Percentiles rank a stretch among this genome's conserved stretches.
phyloP scores from a whole-genome alignment of 495 filamentous ascomycete species.

The Aspergillus affinis region DNA sequence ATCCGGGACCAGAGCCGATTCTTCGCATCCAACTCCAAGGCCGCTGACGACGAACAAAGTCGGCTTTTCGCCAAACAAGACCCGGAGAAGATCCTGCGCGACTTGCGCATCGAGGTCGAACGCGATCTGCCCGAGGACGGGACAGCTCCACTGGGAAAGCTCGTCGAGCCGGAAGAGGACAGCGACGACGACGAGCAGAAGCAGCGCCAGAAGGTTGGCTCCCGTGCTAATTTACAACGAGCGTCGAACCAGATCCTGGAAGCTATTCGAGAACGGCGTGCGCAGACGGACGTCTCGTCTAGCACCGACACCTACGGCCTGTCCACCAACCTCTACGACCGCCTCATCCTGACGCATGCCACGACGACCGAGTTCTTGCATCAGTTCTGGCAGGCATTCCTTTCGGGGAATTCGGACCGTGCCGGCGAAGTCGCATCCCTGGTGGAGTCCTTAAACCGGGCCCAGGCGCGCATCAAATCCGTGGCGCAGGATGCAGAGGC shows the following conservation, averaged over 20 bases:
- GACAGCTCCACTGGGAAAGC: slow-evolving; percentile 44
- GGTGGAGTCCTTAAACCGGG: slow-evolving; percentile 72
- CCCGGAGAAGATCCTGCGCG: slow-evolving; percentile 62
- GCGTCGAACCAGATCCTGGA: slow-evolving; percentile 45
- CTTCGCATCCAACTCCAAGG: slow-evolving; percentile 65
- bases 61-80: slow-evolving; percentile 62
- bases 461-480: slow-evolving; percentile 75
- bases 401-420: slow-evolving; percentile 78
- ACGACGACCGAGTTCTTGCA: slow-evolving; percentile 93
- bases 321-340: slow-evolving; percentile 63
- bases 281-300: slow-evolving; percentile 32
- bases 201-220: slow-evolving; percentile 40
- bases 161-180: slow-evolving; percentile 60
- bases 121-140: slow-evolving; percentile 52
- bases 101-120: slow-evolving; percentile 62
- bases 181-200: slow-evolving; percentile 53
- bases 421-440: slow-evolving; percentile 72
- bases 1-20: slow-evolving; percentile 82
- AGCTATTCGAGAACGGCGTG: slow-evolving; percentile 43
- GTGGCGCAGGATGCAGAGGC: slow-evolving; percentile 78
- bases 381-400: slow-evolving; percentile 89
- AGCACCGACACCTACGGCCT: slow-evolving; percentile 59
- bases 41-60: slow-evolving; percentile 52
- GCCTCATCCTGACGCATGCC: slow-evolving; percentile 79
- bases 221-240: slow-evolving; percentile 34